Conservation (phyloP, 2,329 filamentous ascomycete species). For the Venturia pyrina region DNA sequence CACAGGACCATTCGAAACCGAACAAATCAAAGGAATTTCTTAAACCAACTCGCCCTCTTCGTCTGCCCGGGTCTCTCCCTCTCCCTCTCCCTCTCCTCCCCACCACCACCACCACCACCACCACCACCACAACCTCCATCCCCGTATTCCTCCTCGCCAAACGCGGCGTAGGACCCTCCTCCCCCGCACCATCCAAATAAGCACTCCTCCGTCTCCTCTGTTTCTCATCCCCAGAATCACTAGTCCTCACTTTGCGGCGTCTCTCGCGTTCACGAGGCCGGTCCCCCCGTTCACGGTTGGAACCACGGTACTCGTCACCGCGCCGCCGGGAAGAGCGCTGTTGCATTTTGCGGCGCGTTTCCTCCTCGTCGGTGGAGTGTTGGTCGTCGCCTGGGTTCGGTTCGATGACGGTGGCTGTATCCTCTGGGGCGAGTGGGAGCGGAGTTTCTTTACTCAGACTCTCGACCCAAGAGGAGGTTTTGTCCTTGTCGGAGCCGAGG, state of each 20-base stretch:
- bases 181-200: slow-evolving; percentile 16
- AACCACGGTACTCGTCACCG: not conserved
- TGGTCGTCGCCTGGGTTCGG: slow-evolving; percentile 21
- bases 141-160: slow-evolving; percentile 13
- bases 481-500: slow-evolving; percentile 28
- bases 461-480: slow-evolving; percentile 41
- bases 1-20: too few relatives aligned
- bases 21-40: slow-evolving; percentile 33
- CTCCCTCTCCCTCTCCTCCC: slow-evolving; percentile 14
- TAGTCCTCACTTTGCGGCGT: not conserved
- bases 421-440: slow-evolving; percentile 33
- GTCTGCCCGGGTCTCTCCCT: slow-evolving; percentile 17
- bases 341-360: slow-evolving; percentile 27
- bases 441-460: slow-evolving; percentile 36
- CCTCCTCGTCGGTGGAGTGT: slow-evolving; percentile 28
- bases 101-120: too few relatives aligned
- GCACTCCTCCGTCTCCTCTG: slow-evolving; percentile 5
- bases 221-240: not conserved
- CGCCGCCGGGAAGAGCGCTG: slow-evolving; percentile 15
- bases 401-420: slow-evolving; percentile 38
- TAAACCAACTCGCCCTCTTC: slow-evolving; percentile 37
- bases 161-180: slow-evolving; percentile 19
- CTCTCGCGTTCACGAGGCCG: slow-evolving; percentile 20
- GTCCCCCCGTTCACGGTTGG: slow-evolving; percentile 17
- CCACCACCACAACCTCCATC: slow-evolving; percentile 25